Conservation (phyloP, 129 eudicot genomes). For the Mikania micrantha region DNA sequence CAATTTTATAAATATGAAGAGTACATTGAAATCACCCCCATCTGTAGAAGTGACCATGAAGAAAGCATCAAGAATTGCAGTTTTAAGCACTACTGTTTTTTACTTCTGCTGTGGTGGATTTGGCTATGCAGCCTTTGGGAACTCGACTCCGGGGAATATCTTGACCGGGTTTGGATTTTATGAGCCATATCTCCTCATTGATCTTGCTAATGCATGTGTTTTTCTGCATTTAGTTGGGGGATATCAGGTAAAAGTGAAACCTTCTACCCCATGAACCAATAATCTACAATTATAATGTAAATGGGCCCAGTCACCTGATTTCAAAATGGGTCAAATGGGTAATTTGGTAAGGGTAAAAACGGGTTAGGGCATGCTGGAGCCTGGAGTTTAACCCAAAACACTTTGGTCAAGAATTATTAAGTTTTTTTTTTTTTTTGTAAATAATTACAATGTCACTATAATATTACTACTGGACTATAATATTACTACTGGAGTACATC, state of each 20-base stretch:
- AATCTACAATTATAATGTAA: background rate
- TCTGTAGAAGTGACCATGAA: constrained; percentile 54
- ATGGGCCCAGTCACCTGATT: background rate
- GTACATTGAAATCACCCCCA: constrained; percentile 68
- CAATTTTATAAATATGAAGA: constrained; percentile 31
- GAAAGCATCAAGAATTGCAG: constrained; percentile 56
- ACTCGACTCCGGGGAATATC: constrained; percentile 75
- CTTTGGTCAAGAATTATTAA: background rate
- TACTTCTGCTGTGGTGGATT: constrained; percentile 77
- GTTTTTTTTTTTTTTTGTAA: background rate
- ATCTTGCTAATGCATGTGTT: constrained; percentile 77
- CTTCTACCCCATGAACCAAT: background rate
- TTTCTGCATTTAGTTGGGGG: constrained; percentile 77
- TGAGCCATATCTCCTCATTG: constrained; percentile 79
- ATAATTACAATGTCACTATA: background rate
- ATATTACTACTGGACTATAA: background rate
- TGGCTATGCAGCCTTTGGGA: constrained; percentile 87
- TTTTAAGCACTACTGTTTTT: constrained; percentile 49
- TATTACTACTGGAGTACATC: background rate
- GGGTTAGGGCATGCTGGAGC: background rate
- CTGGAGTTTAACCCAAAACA: background rate
- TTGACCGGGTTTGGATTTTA: constrained; percentile 84
- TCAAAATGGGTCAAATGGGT: background rate
- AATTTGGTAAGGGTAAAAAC: background rate
- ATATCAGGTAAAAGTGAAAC: constrained; percentile 55